A percentile compares a stretch with the other conserved stretches of the same genome.
Evolutionary conservation across 805 yeast genomes (phyloP).

Genomic region (Monosporozyma solicola): DNA sequence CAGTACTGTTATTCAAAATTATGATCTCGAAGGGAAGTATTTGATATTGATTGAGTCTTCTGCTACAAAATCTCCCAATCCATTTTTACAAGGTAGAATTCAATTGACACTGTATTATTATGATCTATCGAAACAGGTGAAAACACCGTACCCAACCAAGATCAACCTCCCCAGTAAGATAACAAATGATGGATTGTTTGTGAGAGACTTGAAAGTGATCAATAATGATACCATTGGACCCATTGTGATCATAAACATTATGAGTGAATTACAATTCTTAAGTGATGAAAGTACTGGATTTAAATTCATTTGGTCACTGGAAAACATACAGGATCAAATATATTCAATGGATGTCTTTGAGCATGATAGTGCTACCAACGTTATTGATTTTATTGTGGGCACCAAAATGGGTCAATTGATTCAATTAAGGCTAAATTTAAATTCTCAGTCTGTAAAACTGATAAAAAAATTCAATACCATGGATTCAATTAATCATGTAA

Average conservation of each 20-base stretch:
- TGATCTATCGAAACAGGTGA: neutral
- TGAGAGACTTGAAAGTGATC: neutral
- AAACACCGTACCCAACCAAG: neutral
- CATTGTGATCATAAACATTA: neutral
- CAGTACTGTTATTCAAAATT: neutral
- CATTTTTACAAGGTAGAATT: neutral
- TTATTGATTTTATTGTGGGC: constrained; percentile 2
- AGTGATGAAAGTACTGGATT: neutral
- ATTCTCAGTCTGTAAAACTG: constrained; percentile 2
- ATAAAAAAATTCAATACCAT: neutral
- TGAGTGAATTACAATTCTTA: neutral
- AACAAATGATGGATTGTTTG: neutral
- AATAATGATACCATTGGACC: neutral
- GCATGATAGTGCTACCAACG: neutral
- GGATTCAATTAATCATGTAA: constrained; percentile 5
- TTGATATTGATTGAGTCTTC: neutral
- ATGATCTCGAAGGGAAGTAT: neutral
- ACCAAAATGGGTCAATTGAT: constrained; percentile 11
- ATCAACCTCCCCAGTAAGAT: neutral
- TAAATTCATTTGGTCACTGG: constrained; percentile 2
- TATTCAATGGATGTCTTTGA: constrained; percentile 1
- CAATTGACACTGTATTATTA: neutral
- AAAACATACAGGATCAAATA: constrained; percentile 1
- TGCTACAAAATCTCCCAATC: neutral
- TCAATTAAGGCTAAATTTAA: constrained; percentile 7